Base-by-base conservation (phyloP, 2,329 filamentous ascomycete species). In the Pseudopyricularia cyperi region DNA sequence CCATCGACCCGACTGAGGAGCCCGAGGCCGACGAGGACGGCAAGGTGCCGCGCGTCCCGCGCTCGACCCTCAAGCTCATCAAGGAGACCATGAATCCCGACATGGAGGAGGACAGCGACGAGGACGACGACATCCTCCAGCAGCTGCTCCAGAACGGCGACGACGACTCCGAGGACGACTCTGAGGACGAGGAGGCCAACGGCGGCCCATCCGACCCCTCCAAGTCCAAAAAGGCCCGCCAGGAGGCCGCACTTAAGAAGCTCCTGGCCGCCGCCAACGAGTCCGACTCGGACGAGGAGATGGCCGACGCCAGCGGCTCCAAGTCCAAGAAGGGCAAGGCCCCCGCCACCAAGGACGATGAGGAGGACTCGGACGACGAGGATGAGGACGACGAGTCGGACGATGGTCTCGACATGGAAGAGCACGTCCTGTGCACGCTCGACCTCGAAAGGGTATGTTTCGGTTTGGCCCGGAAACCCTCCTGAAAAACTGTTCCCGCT, bases 381-480 rank as follows among this genome's bases (percentile, higher is more conserved):
- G 75, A 79, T 2, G 74, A 79, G 12, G 76, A 79, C 26, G 79
- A 81, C 32, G 78, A 85, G 52, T 76, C 79, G 54, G 79, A 77
- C 7, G 78, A 80, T 42, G 78, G 76, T 26, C 69, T 78, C 51
- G 81, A 89, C 63, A 73, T 91, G 51, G 89, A 96, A 68, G 87
- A 96, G 74, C 88, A 87, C 62, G 89, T 97, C 60, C 73, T 98
- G 61, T 98, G 93, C 80, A 98, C 93, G 56, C 81, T 98, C 52
- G 90, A 97, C 71, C 87, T 90, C 32, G 82, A 89, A 69, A 87
- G 85, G 74, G 93, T 96, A 83, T 67, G 78, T 19, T 50, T 44
- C 28, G 24, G 7, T 22, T 28, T 22, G 53, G 47, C 19, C 12
- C 34, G 9, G 26, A 4, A 7, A n/a, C 4, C 4, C 6, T 22